These are phyloP conservation scores for Penicillium parvum DNA, from an alignment of 495 filamentous ascomycete genomes.

Conservation along the genomic window DNA sequence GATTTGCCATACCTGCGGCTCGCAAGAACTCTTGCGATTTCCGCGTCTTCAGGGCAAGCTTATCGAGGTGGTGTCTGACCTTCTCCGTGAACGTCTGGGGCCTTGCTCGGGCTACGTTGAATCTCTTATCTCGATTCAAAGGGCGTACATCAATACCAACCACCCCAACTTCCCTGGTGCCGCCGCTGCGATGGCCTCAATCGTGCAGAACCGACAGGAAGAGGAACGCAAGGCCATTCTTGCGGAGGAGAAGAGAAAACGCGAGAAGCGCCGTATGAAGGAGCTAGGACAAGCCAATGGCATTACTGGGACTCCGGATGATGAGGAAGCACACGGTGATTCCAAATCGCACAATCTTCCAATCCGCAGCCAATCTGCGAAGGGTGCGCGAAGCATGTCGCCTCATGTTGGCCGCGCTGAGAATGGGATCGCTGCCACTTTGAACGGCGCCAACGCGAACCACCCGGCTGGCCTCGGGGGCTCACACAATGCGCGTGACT, in stretches of 20 bases:
- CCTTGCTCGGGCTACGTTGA: constrained; percentile 89
- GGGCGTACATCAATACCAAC: constrained; percentile 99
- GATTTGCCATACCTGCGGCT: constrained; percentile 98
- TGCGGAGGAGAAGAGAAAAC: constrained; percentile 77
- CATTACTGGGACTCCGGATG: constrained; percentile 61
- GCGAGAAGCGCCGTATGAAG: constrained; percentile 75
- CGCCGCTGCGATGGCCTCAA: constrained; percentile 95
- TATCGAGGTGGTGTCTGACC: constrained; percentile 96
- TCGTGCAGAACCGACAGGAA: constrained; percentile 90
- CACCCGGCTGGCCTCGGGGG: constrained; percentile 61
- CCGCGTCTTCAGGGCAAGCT: constrained; percentile 93
- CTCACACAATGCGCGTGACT: constrained; percentile 61
- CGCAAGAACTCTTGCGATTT: constrained; percentile 84
- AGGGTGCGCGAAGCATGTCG: constrained; percentile 70
- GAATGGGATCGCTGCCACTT: constrained; percentile 56
- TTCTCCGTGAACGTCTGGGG: constrained; percentile 86
- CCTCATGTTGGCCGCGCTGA: constrained; percentile 65
- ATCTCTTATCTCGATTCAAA: constrained; percentile 92
- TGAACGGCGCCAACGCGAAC: constrained; percentile 62
- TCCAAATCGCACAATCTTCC: constrained; percentile 49
- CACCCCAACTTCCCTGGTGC: constrained; percentile 98
- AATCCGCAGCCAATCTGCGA: constrained; percentile 55
- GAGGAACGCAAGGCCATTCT: constrained; percentile 76
- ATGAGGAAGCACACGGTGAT: constrained; percentile 57
- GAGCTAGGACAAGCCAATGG: constrained; percentile 77